Conservation (phyloP, 345 rosid genomes). For the Eucalyptus caleyi region DNA sequence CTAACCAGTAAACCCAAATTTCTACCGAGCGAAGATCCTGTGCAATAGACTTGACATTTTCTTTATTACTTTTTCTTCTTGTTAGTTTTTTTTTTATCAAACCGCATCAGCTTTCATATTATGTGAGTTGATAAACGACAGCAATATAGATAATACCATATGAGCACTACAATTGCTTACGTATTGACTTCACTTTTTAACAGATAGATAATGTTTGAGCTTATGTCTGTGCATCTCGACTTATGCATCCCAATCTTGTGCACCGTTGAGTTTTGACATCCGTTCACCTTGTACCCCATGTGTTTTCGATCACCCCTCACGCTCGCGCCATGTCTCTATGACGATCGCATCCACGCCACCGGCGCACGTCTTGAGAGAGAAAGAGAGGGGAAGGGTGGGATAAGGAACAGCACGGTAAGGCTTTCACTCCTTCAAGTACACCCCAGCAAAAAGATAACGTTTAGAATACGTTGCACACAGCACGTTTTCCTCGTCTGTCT, state of each 20-base stretch:
- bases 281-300: background rate
- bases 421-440: background rate
- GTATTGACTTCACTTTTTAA: background rate
- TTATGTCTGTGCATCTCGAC: rapidly evolving
- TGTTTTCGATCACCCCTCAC: background rate
- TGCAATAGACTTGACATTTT: background rate
- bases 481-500: background rate
- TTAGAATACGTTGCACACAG: too few species aligned
- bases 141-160: background rate
- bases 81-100: background rate
- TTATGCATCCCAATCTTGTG: background rate
- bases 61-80: background rate
- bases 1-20: background rate
- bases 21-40: background rate
- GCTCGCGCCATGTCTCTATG: background rate
- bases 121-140: background rate
- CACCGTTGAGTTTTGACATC: background rate
- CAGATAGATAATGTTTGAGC: rapidly evolving
- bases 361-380: background rate
- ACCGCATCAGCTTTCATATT: background rate
- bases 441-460: background rate
- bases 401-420: background rate
- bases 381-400: background rate
- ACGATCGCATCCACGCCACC: background rate
- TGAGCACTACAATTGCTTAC: rapidly evolving